These are phyloP conservation scores for Candida dajiaensis DNA, from an alignment of 805 yeast genomes.

Conservation along the genomic window DNA sequence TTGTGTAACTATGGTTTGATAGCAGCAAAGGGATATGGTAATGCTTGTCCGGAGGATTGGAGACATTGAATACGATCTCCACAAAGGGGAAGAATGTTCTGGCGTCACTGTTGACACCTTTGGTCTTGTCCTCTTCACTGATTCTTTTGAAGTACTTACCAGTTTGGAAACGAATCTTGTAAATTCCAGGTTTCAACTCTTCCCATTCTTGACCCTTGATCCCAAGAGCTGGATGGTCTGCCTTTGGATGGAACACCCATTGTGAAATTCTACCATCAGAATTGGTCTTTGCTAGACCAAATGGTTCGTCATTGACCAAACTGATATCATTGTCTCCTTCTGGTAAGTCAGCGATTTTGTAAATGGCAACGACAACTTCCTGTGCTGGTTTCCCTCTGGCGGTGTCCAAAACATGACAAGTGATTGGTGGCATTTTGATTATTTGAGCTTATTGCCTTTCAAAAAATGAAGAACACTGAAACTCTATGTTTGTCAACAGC, in stretches of 20 bases:
- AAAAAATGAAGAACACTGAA: not conserved
- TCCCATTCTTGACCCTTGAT: conserved; percentile 35
- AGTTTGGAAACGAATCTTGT: conserved; percentile 73
- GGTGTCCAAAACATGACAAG: conserved; percentile 89
- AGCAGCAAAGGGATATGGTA: conserved; percentile 85
- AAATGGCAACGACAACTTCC: conserved; percentile 64
- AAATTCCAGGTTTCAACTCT: conserved; percentile 51
- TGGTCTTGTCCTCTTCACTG: conserved; percentile 15
- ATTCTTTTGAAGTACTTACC: conserved; percentile 49
- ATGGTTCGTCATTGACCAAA: conserved; percentile 32
- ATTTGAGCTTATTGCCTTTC: not conserved
- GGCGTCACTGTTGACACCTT: conserved; percentile 23
- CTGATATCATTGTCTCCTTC: conserved; percentile 19
- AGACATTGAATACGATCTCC: conserved; percentile 69
- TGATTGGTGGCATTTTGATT: conserved; percentile 46
- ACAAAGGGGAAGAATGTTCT: conserved; percentile 82
- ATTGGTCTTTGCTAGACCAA: conserved; percentile 70
- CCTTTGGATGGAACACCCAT: conserved; percentile 51
- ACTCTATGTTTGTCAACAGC: not conserved
- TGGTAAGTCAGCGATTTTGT: conserved; percentile 23
- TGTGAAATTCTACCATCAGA: conserved; percentile 70
- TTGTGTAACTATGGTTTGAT: conserved; percentile 82
- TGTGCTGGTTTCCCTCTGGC: conserved; percentile 77
- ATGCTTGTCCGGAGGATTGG: conserved; percentile 65
- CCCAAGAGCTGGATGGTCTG: conserved; percentile 27